Evolutionary conservation across 768 basidiomycete species (phyloP), one percentile per base, ranked within the genome.

Genomic region (Kwoniella bestiolae): DNA sequence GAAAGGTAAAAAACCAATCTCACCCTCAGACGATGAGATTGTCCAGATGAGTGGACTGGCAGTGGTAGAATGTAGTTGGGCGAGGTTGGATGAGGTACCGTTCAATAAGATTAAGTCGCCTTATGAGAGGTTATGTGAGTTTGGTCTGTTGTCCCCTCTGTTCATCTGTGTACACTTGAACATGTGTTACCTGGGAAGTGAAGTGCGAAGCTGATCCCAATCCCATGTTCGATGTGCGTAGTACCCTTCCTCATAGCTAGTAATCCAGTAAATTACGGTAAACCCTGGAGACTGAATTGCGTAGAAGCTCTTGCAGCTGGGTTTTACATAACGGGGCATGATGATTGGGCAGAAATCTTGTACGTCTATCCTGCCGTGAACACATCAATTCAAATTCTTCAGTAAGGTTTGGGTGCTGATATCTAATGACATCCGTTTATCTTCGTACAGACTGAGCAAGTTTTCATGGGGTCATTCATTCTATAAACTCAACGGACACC

Each of bases 1-100:
- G 2, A 91, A 92, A 76, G 95, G 89, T 0, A 90, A 85, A 29
- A 85, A 86, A 70, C 83, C 90, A 25, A 85, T 97, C 23, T 90
- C 88, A 50, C 93, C 92, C 0, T 85, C 89, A 0, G 96, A 99
- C 76, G 86, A 87, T n/a, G 88, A 89, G 4, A 87, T 94, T 62
- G 83, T 98, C 8, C 83, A 86, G 0, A 83, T 85, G 49, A 83
- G 84, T 34, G 96, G 96, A 0, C 82, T 97, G 5, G 96, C 95
- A 0, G 96, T 99, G n/a, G 92, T 99, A 2, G 96, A 99, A 78
- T 98, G 95, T 79, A 95, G 92, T 3, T 99, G 96, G 96, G 95
- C 96, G 1, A 86, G 94, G 23, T 82, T 98, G 7, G 92, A 92
- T 50, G 96, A 98, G 62, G 89, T 99, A 7, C 96, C 96, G 1